Conservation (phyloP, 352 stramenopile genomes). For the Phytophthora vignae region DNA sequence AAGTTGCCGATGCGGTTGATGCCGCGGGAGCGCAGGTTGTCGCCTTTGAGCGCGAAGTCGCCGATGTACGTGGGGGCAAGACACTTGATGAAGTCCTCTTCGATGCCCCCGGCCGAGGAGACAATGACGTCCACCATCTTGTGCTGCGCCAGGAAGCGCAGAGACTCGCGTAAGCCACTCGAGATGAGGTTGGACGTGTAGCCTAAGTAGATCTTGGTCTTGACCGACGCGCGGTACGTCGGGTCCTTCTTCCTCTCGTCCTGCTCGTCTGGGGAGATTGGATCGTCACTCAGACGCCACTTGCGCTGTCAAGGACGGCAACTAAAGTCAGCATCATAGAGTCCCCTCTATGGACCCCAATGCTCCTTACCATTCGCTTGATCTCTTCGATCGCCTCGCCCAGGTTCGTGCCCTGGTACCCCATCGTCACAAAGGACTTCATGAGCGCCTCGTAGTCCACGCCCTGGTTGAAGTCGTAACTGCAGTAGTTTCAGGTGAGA, state of each 20-base stretch:
- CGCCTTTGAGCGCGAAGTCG: conserved; percentile 96
- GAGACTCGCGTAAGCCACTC: conserved; percentile 97
- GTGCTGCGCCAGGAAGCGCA: conserved; percentile 98
- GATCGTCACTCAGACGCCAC: conserved; percentile 97
- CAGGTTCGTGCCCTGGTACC: conserved; percentile 98
- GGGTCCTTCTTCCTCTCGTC: conserved; percentile 90
- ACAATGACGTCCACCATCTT: conserved; percentile 99
- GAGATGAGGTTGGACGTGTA: conserved; percentile 99
- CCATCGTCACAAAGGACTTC: conserved; percentile 85
- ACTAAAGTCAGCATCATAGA: background rate
- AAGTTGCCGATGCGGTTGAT: conserved; percentile 99
- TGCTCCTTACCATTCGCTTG: conserved; percentile 90
- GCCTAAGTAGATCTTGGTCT: conserved; percentile 98
- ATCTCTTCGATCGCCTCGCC: conserved; percentile 98
- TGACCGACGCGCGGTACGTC: conserved; percentile 81
- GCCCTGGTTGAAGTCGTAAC: conserved; percentile 93
- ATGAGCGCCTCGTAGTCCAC: conserved; percentile 90
- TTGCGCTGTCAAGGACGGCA: conserved; percentile 48
- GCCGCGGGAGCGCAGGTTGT: conserved; percentile 94
- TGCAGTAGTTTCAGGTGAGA: conserved; percentile 17
- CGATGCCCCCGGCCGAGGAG: conserved; percentile 90
- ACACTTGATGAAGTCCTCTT: conserved; percentile 99
- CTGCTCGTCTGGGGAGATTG: conserved; percentile 92
- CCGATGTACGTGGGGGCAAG: conserved; percentile 98
- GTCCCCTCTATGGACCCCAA: background rate